phyloP scores from a whole-genome alignment of 331 rosid genomes.

The Phaseolus coccineus region DNA sequence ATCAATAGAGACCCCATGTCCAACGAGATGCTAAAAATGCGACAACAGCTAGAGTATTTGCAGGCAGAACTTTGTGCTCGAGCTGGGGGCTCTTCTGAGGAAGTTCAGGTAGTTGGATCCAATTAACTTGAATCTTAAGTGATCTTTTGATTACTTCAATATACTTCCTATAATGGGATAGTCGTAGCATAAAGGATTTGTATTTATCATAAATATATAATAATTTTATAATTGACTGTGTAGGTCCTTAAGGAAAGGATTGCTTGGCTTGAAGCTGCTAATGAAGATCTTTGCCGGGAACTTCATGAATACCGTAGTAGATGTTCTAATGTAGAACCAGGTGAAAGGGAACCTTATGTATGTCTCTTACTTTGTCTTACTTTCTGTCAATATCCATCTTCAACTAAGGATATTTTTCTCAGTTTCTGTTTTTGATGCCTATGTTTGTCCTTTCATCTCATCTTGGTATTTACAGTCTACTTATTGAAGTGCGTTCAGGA shows the following conservation, averaged over 20 bases:
- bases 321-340: slow-evolving; percentile 67
- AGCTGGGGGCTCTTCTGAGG: slow-evolving; percentile 88
- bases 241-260: slow-evolving; percentile 98
- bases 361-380: slow-evolving; percentile 42
- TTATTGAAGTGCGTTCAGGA: slow-evolving; percentile 27
- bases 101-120: slow-evolving; percentile 80
- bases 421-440: slow-evolving; percentile 31
- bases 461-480: slow-evolving; percentile 27
- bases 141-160: slow-evolving; percentile 29
- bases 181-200: slow-evolving; percentile 16
- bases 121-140: slow-evolving; percentile 16
- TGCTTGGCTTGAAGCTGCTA: slow-evolving; percentile 97
- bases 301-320: slow-evolving; percentile 91
- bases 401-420: slow-evolving; percentile 19
- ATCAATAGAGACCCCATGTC: slow-evolving; percentile 99
- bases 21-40: slow-evolving; percentile 97
- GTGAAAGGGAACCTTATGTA: slow-evolving; percentile 80
- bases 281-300: slow-evolving; percentile 95
- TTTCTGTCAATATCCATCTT: slow-evolving; percentile 42
- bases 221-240: slow-evolving; percentile 36
- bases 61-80: slow-evolving; percentile 99
- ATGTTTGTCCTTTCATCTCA: slow-evolving; percentile 33
- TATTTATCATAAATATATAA: slow-evolving; percentile 37
- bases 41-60: slow-evolving; percentile 91
- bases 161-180: slow-evolving; percentile 25